Evolutionary conservation across 805 yeast species (phyloP), one percentile per base, ranked within the genome.

Genomic region (Myxozyma sirexii): DNA sequence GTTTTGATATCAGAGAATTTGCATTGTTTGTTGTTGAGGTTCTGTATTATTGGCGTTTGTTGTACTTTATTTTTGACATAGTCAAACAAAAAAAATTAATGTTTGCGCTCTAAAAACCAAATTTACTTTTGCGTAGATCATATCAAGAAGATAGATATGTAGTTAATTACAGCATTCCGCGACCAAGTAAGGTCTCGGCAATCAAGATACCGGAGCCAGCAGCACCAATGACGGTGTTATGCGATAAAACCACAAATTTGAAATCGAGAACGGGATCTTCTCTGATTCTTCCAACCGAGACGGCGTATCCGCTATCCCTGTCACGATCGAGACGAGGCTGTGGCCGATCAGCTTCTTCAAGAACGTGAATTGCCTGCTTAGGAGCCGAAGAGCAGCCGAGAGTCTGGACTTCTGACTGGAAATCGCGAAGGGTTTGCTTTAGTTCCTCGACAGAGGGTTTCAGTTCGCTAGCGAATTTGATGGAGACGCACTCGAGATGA

Each of bases 151-250:
- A 10, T 13, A 12, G 13, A 12, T 35, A 10, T 13, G 6, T 3
- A 23, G 23, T 24, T 35, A 42, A 2, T 74, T 81, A 91, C 64
- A 93, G 81, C 67, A 90, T 75, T 62, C 83, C 81, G 78, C 87
- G 91, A 61, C 92, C 92, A 61, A 82, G 76, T 69, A 94, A 80
- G 56, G 91, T 80, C 79, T 94, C 99, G 54, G 96, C 99, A 73
- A 94, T 94, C 75, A 94, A 84, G 62, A 94, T 81, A 75, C 99
- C 99, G 7, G 97, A 88, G 74, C 99, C 99, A 26, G 99, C 99
- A 71, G 99, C 99, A 72, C 99, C 99, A 67, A 94, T 90, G 70
- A 94, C 83, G 56, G 99, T 94, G 81, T 94, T 94, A 76, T 94
- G 99, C 27, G 97, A 92, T 67, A 94, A 79, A n/a, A 91, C 94